phyloP scores from a whole-genome alignment of 2,329 filamentous ascomycete species.

The Botrytis elliptica region DNA sequence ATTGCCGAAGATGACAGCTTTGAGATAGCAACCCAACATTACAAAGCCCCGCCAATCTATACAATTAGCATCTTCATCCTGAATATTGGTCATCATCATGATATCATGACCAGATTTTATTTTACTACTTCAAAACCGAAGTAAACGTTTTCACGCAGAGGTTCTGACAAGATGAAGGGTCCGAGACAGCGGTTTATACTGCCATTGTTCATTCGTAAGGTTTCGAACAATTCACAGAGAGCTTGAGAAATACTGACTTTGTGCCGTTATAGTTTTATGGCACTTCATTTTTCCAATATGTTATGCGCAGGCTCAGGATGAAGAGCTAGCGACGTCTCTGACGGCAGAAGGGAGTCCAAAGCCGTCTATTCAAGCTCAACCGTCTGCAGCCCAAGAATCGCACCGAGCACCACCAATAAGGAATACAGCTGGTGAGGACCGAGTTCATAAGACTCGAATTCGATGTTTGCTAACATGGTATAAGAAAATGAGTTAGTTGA shows the following conservation, averaged over 20 bases:
- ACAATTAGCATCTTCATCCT: constrained; percentile 21
- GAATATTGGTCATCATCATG: constrained; percentile 25
- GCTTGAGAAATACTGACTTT: constrained; percentile 11
- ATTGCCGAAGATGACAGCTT: constrained; percentile 35
- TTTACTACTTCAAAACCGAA: constrained; percentile 31
- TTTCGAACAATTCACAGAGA: constrained; percentile 12
- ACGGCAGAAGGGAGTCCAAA: constrained; percentile 31
- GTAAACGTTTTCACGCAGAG: constrained; percentile 30
- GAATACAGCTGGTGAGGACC: constrained; percentile 33
- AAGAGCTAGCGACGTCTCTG: constrained; percentile 27
- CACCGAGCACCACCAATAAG: constrained; percentile 29
- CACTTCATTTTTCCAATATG: constrained; percentile 30
- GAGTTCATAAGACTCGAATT: not conserved
- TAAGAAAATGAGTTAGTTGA: constrained; percentile 39
- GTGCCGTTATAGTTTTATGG: constrained; percentile 33
- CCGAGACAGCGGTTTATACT: constrained; percentile 33
- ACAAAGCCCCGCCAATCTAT: constrained; percentile 26
- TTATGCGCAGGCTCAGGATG: constrained; percentile 30
- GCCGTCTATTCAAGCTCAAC: constrained; percentile 33
- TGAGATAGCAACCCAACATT: constrained; percentile 20
- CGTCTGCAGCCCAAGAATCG: constrained; percentile 33
- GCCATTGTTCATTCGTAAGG: constrained; percentile 39
- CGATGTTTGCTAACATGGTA: constrained; percentile 27
- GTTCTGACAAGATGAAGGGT: constrained; percentile 36
- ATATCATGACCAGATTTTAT: constrained; percentile 31